These are phyloP conservation scores for Helenozyma baotianmanensis DNA, from an alignment of 805 yeast species.

Conservation along the genomic window DNA sequence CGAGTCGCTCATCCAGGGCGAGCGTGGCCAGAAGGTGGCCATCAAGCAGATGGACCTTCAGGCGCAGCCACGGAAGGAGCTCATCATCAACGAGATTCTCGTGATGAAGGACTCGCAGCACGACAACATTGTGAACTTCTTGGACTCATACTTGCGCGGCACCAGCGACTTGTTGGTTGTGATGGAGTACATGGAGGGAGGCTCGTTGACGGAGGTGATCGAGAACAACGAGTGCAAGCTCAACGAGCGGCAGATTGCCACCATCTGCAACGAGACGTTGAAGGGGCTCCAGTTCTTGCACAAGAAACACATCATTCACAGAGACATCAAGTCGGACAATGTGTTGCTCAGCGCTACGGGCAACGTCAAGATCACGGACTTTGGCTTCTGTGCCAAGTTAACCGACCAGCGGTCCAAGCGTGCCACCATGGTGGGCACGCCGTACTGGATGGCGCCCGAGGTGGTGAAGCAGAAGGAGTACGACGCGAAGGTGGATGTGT, in stretches of 20 bases:
- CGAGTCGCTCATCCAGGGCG: slow-evolving; percentile 50
- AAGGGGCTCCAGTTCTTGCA: slow-evolving; percentile 91
- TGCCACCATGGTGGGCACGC: slow-evolving; percentile 85
- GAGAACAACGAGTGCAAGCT: slow-evolving; percentile 73
- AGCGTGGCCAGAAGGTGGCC: slow-evolving; percentile 64
- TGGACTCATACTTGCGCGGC: slow-evolving; percentile 84
- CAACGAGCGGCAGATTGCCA: slow-evolving; percentile 84
- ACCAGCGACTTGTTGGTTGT: slow-evolving; percentile 92
- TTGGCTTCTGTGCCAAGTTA: slow-evolving; percentile 58
- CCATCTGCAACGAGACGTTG: slow-evolving; percentile 85
- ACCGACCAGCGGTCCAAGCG: slow-evolving; percentile 69
- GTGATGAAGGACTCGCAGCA: slow-evolving; percentile 97
- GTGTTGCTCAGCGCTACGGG: slow-evolving; percentile 42
- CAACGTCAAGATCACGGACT: slow-evolving; percentile 43
- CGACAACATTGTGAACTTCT: slow-evolving; percentile 88
- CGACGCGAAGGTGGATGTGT: slow-evolving; percentile 77
- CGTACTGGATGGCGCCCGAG: slow-evolving; percentile 91
- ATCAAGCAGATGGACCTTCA: slow-evolving; percentile 93
- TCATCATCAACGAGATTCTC: slow-evolving; percentile 90
- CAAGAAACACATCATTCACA: slow-evolving; percentile 84
- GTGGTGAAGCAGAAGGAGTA: slow-evolving; percentile 76
- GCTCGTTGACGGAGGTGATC: slow-evolving; percentile 91
- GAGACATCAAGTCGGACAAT: slow-evolving; percentile 44
- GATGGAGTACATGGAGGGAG: slow-evolving; percentile 99
- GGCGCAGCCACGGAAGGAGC: slow-evolving; percentile 89